phyloP scores from a whole-genome alignment of 2,329 filamentous ascomycete genomes.

The Coniochaeta sp. region DNA sequence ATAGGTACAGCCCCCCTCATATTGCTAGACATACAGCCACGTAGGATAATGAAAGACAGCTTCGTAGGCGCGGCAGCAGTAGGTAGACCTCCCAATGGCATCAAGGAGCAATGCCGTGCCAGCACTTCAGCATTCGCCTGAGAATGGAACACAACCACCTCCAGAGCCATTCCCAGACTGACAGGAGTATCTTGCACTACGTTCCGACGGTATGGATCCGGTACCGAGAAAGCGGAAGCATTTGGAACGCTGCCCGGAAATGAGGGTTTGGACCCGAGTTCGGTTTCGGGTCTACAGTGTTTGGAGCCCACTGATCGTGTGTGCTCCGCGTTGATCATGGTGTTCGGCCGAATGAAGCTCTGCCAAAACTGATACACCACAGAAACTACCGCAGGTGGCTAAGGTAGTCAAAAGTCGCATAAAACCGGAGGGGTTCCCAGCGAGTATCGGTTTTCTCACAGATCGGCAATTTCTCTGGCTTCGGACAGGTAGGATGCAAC shows the following conservation, averaged over 20 bases:
- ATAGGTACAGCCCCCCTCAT: neutral
- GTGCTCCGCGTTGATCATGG: neutral
- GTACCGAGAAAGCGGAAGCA: neutral
- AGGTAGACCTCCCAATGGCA: neutral
- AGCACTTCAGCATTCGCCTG: neutral
- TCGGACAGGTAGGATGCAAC: no score
- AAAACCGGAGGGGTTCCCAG: no score
- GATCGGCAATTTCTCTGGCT: no score
- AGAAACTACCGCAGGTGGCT: no score
- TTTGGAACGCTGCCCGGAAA: neutral
- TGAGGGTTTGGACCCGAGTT: neutral
- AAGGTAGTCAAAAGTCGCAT: no score
- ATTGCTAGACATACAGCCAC: no score
- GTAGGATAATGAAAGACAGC: no score
- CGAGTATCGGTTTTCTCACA: no score
- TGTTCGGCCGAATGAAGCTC: neutral
- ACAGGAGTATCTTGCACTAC: neutral
- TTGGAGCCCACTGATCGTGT: neutral
- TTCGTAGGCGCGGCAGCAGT: neutral
- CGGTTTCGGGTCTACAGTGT: neutral
- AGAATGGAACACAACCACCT: neutral
- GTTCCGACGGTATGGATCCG: neutral
- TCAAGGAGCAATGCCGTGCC: neutral
- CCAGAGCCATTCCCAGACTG: neutral
- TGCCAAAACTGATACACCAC: neutral